Base-by-base conservation (phyloP, 768 basidiomycete genomes). In the Tulasnella sp. region DNA sequence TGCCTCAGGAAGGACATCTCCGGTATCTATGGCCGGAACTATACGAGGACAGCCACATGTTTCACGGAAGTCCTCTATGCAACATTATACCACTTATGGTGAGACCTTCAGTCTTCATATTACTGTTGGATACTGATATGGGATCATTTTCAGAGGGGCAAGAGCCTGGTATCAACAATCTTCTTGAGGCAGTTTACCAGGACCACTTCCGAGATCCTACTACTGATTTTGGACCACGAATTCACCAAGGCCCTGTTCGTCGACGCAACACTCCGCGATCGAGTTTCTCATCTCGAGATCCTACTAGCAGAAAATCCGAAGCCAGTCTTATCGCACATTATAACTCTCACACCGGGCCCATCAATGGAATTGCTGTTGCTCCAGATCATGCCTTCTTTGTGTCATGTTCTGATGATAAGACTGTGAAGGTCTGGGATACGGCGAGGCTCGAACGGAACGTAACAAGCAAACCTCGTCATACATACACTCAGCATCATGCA, bases 381-480 rank as follows among this genome's bases (percentile, higher is more conserved):
- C 92, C 93, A 2, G 95, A 98, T 60, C 89, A 95, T 59, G 68
- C 81, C 62, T 99, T 95, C 71, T 96, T 72, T 53, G 67, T 66
- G 4, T 66, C 70, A 0, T 65, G 65, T 4, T 70, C 69, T 1
- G 61, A 66, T n/a, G 69, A 72, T 48, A 60, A 62, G 6, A 62
- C 61, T 13, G 62, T 72, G 39, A 64, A 65, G 43, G 61, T 72
- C 2, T 73, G 72, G 72, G 72, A 74, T 57, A 61, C 90, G 1
- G 84, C 87, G 6, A 72, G 90, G n/a, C 71, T 98, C 39, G 93
- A 96, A 62, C 75, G 92, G 51, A 96, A 90, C 64, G 87, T 95
- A 15, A 88, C 91, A 19, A 83, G 83, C 62, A 87, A 87, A 43
- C 66, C 72, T 16, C 55, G 72, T 20, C 61, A 69, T 44, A 62